phyloP scores from a whole-genome alignment of 495 filamentous ascomycete species.

The Aspergillus bertholletiae region DNA sequence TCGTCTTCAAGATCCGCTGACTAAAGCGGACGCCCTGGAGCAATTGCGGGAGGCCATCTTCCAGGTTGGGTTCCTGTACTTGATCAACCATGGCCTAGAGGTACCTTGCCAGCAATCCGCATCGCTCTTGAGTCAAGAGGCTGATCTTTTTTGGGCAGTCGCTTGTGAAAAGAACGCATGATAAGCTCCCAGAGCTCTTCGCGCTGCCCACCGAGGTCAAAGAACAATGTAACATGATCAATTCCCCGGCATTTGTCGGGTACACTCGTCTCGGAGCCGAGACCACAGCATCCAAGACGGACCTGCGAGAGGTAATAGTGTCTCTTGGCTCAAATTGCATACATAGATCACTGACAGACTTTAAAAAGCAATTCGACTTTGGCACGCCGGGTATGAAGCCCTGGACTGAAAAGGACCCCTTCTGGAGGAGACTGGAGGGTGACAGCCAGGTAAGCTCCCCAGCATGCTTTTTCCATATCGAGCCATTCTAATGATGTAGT shows the following conservation, averaged over 20 bases:
- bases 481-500: conserved; percentile 32
- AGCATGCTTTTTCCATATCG: not conserved
- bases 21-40: conserved; percentile 67
- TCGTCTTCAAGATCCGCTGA: conserved; percentile 64
- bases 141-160: conserved; percentile 47
- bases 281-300: conserved; percentile 40
- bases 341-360: not conserved
- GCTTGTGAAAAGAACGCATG: conserved; percentile 65
- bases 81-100: conserved; percentile 81
- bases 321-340: not conserved
- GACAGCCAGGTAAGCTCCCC: conserved; percentile 27
- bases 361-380: conserved; percentile 40
- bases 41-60: conserved; percentile 76
- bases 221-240: conserved; percentile 83
- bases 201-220: conserved; percentile 73
- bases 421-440: conserved; percentile 55
- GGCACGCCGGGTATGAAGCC: conserved; percentile 32
- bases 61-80: conserved; percentile 87
- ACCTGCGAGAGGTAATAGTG: conserved; percentile 34
- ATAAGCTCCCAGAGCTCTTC: conserved; percentile 73
- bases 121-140: not conserved
- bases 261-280: conserved; percentile 49
- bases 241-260: conserved; percentile 56
- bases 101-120: conserved; percentile 17
- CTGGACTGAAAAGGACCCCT: conserved; percentile 65